A percentile compares a stretch with the other conserved stretches of the same genome.
phyloP scores from a whole-genome alignment of 139 green algal species.

The Chlorella sp. region DNA sequence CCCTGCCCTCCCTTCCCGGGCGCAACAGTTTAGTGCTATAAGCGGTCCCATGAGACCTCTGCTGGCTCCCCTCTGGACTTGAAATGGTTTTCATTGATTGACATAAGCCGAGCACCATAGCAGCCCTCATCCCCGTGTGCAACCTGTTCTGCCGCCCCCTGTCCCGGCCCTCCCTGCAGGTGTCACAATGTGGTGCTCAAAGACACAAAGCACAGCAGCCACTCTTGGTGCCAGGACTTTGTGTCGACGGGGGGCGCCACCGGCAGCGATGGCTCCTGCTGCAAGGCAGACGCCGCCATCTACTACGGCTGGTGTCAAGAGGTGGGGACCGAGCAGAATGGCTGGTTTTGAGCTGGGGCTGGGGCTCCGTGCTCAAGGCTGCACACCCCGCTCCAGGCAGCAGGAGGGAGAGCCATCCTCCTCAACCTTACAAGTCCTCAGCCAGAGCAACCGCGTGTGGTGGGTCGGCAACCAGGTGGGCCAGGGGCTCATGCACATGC shows the following conservation, averaged over 20 bases:
- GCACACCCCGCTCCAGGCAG: no score
- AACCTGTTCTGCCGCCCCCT: not conserved
- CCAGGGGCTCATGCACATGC: no score
- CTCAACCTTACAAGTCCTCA: no score
- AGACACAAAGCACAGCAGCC: not conserved
- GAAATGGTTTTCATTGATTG: no score
- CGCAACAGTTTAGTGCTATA: no score
- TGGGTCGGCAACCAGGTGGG: no score
- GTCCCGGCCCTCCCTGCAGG: constrained; percentile 28
- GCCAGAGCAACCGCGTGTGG: no score
- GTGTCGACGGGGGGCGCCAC: constrained; percentile 42
- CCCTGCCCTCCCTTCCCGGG: not conserved
- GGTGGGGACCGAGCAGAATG: not conserved
- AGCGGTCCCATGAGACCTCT: no score
- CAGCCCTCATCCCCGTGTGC: not conserved
- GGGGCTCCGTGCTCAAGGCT: not conserved
- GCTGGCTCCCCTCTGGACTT: no score
- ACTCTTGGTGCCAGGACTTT: constrained; percentile 62
- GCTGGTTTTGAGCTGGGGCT: not conserved
- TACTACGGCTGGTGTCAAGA: constrained; percentile 54
- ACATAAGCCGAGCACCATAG: no score
- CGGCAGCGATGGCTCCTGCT: constrained; percentile 59
- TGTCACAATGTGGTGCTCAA: constrained; percentile 40
- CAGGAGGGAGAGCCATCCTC: no score
- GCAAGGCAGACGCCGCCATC: constrained; percentile 62